These are phyloP conservation scores for Botryosphaeria dothidea DNA, from an alignment of 2,329 filamentous ascomycete species.

Conservation along the genomic window DNA sequence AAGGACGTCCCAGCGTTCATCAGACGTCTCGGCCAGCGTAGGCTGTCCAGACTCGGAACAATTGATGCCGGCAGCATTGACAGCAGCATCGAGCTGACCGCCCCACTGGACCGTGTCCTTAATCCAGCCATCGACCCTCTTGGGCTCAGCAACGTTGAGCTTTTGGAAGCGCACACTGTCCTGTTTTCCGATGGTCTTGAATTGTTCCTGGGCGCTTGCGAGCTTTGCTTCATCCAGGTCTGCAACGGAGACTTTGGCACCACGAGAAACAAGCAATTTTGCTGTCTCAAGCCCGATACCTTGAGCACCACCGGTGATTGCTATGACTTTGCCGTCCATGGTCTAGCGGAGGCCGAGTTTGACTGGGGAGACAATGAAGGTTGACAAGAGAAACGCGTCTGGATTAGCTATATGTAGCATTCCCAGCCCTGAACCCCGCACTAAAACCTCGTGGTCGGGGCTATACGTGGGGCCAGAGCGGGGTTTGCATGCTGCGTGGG, in stretches of 20 bases:
- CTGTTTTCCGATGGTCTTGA: conserved; percentile 9
- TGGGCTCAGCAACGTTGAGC: conserved; percentile 36
- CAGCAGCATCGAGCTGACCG: conserved; percentile 40
- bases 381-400: not conserved
- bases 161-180: conserved; percentile 11
- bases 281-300: conserved; percentile 42
- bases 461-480: not conserved
- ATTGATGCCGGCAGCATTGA: conserved; percentile 45
- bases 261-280: conserved; percentile 33
- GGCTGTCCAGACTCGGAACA: conserved; percentile 36
- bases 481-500: not conserved
- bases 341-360: not conserved
- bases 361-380: not conserved
- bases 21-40: conserved; percentile 31
- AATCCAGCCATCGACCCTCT: conserved; percentile 40
- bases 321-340: conserved; percentile 24
- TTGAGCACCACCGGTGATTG: conserved; percentile 38
- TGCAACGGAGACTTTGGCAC: conserved; percentile 42
- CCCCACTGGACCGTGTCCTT: conserved; percentile 32
- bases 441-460: not conserved
- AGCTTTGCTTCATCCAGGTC: conserved; percentile 36
- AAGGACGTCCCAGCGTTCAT: conserved; percentile 37
- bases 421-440: not conserved
- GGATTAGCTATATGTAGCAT: not conserved
- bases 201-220: conserved; percentile 4